phyloP scores from a whole-genome alignment of 2,329 filamentous ascomycete genomes.

The Berkeleyomyces basicola region DNA sequence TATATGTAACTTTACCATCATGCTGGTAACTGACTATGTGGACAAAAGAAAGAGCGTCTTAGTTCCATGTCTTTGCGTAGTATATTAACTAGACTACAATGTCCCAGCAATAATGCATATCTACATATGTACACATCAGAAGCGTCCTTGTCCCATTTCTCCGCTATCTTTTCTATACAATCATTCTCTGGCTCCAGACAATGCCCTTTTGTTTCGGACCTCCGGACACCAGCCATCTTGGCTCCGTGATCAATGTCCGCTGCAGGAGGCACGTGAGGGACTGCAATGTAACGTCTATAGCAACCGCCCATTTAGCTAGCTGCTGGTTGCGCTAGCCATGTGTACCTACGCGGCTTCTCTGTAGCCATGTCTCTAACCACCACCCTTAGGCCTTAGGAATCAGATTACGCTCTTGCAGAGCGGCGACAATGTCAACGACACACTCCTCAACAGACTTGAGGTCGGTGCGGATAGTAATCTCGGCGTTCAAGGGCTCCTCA shows the following conservation, averaged over 20 bases:
- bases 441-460: slow-evolving; percentile 76
- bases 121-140: not conserved
- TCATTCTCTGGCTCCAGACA: not conserved
- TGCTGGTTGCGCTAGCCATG: not conserved
- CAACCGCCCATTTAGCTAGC: not conserved
- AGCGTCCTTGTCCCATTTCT: not conserved
- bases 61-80: not conserved
- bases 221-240: slow-evolving; percentile 7
- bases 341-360: slow-evolving; percentile 1
- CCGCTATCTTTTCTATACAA: not conserved
- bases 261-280: not conserved
- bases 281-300: not conserved
- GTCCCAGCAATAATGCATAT: not conserved
- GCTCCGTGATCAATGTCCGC: not conserved
- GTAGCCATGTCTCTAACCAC: not conserved
- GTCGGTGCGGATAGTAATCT: slow-evolving; percentile 74
- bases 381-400: slow-evolving; percentile 10
- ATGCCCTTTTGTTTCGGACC: slow-evolving; percentile 3
- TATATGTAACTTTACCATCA: no score
- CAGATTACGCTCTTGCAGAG: slow-evolving; percentile 50
- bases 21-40: no score
- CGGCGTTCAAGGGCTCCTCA: slow-evolving; percentile 69
- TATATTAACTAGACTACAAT: no score
- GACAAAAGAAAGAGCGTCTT: no score
- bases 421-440: slow-evolving; percentile 67